Percentiles rank a stretch among this genome's conserved stretches.
Evolutionary conservation across 441 rosid genomes (phyloP).

Genomic region (Hypseocharis bilobata): DNA sequence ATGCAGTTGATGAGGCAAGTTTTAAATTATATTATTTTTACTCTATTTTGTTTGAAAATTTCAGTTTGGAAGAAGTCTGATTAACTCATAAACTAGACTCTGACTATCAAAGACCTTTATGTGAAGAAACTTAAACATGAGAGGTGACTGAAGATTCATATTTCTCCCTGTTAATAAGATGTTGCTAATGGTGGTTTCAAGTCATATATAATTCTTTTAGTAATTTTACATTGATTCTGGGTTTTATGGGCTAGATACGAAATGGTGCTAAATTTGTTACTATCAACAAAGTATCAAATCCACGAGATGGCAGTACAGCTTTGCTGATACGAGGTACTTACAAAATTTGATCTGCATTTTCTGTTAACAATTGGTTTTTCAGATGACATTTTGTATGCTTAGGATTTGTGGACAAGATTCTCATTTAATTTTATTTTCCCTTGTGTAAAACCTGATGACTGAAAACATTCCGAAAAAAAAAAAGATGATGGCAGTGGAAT

Average conservation of each 20-base stretch:
- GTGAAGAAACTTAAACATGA: neutral
- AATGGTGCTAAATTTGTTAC: conserved; percentile 23
- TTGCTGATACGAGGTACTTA: conserved; percentile 23
- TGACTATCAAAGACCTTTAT: neutral
- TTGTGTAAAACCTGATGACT: conserved; percentile 3
- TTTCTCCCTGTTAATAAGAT: too few relatives aligned
- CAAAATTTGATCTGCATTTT: neutral
- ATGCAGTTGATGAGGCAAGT: conserved; percentile 25
- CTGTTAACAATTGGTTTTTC: neutral
- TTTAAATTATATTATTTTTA: neutral
- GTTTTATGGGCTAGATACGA: conserved; percentile 12
- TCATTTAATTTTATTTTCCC: neutral
- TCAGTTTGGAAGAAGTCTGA: neutral
- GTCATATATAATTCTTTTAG: too few relatives aligned
- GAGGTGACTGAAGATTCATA: too few relatives aligned
- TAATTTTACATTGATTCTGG: neutral
- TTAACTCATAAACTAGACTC: neutral
- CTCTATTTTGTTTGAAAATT: neutral
- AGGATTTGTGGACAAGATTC: neutral
- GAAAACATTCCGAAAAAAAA: neutral
- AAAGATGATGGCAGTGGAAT: conserved; percentile 27
- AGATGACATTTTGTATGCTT: neutral
- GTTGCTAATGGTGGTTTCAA: too few relatives aligned
- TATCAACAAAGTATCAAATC: conserved; percentile 19
- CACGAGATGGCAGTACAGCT: conserved; percentile 24